Conservation (phyloP, 129 eudicot species). For the Artemisia annua region DNA sequence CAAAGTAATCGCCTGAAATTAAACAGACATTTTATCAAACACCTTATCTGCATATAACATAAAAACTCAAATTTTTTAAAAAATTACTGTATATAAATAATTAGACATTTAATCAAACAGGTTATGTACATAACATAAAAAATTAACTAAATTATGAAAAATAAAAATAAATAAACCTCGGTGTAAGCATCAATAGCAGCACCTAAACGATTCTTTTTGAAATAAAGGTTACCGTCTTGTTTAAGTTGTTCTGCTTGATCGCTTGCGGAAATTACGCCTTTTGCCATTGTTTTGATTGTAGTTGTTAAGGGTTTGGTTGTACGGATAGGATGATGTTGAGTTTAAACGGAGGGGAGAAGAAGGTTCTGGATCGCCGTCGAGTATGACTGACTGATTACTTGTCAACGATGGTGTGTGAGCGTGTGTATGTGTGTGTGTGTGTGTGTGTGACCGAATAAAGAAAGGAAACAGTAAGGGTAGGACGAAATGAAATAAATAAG, state of each 20-base stretch:
- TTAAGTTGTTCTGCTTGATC: conserved; percentile 76
- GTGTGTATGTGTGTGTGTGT: too few relatives aligned
- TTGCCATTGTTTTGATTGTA: conserved; percentile 17
- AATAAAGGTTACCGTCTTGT: conserved; percentile 66
- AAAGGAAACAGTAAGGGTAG: too few relatives aligned
- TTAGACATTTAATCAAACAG: conserved; percentile 25
- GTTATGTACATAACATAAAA: not conserved
- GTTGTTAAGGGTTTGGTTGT: conserved; percentile 3
- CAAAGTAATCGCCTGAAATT: conserved; percentile 71
- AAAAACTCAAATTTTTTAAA: conserved; percentile 83
- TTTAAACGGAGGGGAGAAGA: too few relatives aligned
- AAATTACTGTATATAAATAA: too few relatives aligned
- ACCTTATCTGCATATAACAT: conserved; percentile 25
- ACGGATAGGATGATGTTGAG: not conserved
- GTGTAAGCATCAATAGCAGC: conserved; percentile 97
- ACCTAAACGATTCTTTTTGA: conserved; percentile 55
- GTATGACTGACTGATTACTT: too few relatives aligned
- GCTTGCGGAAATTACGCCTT: conserved; percentile 31
- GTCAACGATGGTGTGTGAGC: too few relatives aligned
- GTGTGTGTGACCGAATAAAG: too few relatives aligned
- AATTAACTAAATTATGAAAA: not conserved
- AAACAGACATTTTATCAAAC: too few relatives aligned
- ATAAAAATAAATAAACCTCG: conserved; percentile 40
- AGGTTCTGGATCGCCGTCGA: too few relatives aligned
- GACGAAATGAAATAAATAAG: too few relatives aligned